Base-by-base conservation (phyloP, 495 filamentous ascomycete genomes). In the Penicillium bialowiezense region DNA sequence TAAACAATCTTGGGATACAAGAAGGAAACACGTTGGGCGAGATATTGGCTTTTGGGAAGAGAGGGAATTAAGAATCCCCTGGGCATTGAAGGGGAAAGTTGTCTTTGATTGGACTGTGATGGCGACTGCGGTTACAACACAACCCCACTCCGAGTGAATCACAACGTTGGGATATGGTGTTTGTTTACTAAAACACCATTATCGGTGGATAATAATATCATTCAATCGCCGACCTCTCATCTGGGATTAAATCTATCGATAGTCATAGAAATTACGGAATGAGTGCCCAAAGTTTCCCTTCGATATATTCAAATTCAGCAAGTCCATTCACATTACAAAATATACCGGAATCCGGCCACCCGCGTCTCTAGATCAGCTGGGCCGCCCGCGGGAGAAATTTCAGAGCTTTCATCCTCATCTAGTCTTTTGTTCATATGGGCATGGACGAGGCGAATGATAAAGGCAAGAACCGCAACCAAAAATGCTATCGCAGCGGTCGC, bases 361-460 rank as follows among this genome's bases (percentile, higher is more conserved):
- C 67, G 72, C 19, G 72, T 80, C 37, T 79, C 73, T 6, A 73
- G 50, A 1, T 73, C 56, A 41, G 35, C 45, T 9, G 48, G 41
- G 9, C 54, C 57, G 7, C n/a, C n/a, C n/a, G 58, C 54, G 46
- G 65, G 56, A 24, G 72, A 43, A 37, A 68, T 75, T 12, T 64
- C 64, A 18, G 71, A 60, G 2, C 65, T 49, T 54, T 71, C 64
- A 2, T 51, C 54, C 34, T 69, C 26, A 20, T 86, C 85, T 13
- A 91, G 66, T 59, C 77, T 82, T 63, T 73, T 77, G 46, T 92
- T 92, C 60, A 88, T 63, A 28, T 75, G 55, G 2, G 70, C 69
- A 35, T 91, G 75, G 12, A 88, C 61, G 1, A 58, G 28, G 24
- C 68, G 63, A 48, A 69, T 67, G 5, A 62, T 44, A 10, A 62